phyloP scores from a whole-genome alignment of 2,329 filamentous ascomycete species.

The Chrysoporthe austroafricana region DNA sequence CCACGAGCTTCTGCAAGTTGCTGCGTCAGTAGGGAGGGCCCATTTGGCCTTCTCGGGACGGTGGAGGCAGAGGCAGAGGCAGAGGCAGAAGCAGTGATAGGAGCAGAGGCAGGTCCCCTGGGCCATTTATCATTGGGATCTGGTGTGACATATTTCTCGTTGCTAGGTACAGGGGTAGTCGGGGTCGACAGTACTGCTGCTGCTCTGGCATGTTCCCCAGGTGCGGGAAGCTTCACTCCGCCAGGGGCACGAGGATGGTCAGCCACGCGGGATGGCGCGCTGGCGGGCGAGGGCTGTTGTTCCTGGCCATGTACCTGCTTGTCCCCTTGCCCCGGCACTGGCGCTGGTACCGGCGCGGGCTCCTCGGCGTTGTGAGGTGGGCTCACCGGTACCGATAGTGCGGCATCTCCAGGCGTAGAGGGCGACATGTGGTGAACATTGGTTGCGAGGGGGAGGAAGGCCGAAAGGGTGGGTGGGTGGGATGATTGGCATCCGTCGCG shows the following conservation, averaged over 20 bases:
- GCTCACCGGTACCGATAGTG: slow-evolving; percentile 40
- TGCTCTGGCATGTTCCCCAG: slow-evolving; percentile 20
- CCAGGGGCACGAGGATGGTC: slow-evolving; percentile 18
- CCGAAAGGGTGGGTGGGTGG: slow-evolving; percentile 33
- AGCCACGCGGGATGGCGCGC: slow-evolving; percentile 8
- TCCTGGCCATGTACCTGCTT: slow-evolving; percentile 15
- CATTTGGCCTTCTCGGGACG: slow-evolving; percentile 48
- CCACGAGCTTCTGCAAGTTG: slow-evolving; percentile 63
- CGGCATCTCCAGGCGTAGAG: slow-evolving; percentile 58
- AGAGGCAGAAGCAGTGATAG: slow-evolving; percentile 34
- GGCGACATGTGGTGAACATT: slow-evolving; percentile 64
- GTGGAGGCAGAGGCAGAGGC: slow-evolving; percentile 37
- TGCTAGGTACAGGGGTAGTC: slow-evolving; percentile 28
- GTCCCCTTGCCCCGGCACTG: slow-evolving; percentile 14
- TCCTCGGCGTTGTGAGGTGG: slow-evolving; percentile 22
- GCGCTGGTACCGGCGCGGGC: slow-evolving; percentile 42
- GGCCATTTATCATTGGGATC: slow-evolving; percentile 29
- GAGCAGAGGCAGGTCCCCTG: slow-evolving; percentile 24
- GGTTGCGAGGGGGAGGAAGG: slow-evolving; percentile 42
- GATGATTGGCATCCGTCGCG: slow-evolving; percentile 34
- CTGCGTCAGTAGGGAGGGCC: slow-evolving; percentile 60
- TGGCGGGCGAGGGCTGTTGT: slow-evolving; percentile 8
- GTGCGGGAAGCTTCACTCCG: slow-evolving; percentile 20
- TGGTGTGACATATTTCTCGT: slow-evolving; percentile 29
- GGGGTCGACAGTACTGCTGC: slow-evolving; percentile 24